Evolutionary conservation across 495 filamentous ascomycete genomes (phyloP).

Genomic region (Penicillium fimorum): DNA sequence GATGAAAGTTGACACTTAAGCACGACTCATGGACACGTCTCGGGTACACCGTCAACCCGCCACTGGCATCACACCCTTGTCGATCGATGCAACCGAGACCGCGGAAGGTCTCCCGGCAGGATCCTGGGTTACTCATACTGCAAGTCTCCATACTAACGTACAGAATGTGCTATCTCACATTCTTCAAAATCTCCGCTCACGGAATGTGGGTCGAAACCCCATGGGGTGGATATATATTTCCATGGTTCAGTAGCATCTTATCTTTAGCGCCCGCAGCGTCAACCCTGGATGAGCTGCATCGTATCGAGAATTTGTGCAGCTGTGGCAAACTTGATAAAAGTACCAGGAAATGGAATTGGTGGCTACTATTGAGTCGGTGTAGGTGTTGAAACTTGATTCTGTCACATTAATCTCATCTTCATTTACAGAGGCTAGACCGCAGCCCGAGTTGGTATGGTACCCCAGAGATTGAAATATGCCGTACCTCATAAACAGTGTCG

Average conservation of each 20-base stretch:
- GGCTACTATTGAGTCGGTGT: constrained; percentile 1
- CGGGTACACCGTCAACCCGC: constrained; percentile 9
- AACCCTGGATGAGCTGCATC: constrained; percentile 2
- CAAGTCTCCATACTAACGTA: no score
- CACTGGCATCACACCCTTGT: constrained; percentile 10
- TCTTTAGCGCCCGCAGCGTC: not conserved
- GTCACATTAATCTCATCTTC: not conserved
- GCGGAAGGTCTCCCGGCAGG: constrained; percentile 14
- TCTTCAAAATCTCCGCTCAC: constrained; percentile 6
- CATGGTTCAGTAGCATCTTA: constrained; percentile 6
- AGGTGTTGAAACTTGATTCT: not conserved
- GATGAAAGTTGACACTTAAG: not conserved
- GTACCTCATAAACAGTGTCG: not conserved
- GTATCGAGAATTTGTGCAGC: constrained; percentile 2
- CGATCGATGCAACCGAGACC: constrained; percentile 15
- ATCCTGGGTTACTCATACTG: constrained; percentile 24
- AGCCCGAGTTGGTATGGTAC: not conserved
- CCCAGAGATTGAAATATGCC: not conserved
- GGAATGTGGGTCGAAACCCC: constrained; percentile 11
- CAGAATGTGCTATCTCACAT: constrained; percentile 8
- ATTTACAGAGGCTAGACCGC: not conserved
- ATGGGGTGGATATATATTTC: constrained; percentile 9
- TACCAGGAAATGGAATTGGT: not conserved
- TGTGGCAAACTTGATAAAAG: not conserved
- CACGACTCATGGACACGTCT: constrained; percentile 9